phyloP scores from a whole-genome alignment of 345 rosid species.

The Brassica cretica region DNA sequence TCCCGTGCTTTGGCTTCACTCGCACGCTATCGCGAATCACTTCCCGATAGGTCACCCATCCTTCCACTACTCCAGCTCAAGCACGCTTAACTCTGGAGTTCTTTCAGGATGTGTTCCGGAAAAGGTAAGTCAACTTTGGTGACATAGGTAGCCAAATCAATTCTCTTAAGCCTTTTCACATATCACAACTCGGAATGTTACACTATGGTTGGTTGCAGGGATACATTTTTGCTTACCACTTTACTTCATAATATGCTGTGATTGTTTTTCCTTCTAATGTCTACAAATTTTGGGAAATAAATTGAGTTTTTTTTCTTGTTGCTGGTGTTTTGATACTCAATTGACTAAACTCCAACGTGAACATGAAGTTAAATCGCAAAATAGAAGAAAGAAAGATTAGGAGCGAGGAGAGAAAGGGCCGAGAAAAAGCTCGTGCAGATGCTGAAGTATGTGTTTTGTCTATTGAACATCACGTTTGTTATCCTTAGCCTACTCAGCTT shows the following conservation, averaged over 20 bases:
- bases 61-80: too few species aligned
- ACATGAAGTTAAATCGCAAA: conserved; percentile 73
- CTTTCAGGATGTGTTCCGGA: too few species aligned
- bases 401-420: conserved; percentile 79
- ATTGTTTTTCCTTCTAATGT: background rate
- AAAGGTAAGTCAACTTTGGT: too few species aligned
- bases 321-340: conserved; percentile 61
- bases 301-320: conserved; percentile 21
- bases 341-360: conserved; percentile 82
- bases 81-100: too few species aligned
- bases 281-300: conserved; percentile 2
- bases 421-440: conserved; percentile 81
- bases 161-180: too few species aligned
- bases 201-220: too few species aligned
- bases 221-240: too few species aligned
- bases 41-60: too few species aligned
- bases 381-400: conserved; percentile 84
- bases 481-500: conserved; percentile 6
- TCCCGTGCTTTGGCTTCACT: too few species aligned
- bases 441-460: conserved; percentile 65
- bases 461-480: background rate
- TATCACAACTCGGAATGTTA: too few species aligned
- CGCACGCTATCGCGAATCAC: too few species aligned
- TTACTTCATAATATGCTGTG: conserved; percentile 1
- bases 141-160: too few species aligned